A percentile compares a stretch with the other conserved stretches of the same genome.
phyloP scores from a whole-genome alignment of 805 yeast genomes.

The Diddensiella transvaalensis region DNA sequence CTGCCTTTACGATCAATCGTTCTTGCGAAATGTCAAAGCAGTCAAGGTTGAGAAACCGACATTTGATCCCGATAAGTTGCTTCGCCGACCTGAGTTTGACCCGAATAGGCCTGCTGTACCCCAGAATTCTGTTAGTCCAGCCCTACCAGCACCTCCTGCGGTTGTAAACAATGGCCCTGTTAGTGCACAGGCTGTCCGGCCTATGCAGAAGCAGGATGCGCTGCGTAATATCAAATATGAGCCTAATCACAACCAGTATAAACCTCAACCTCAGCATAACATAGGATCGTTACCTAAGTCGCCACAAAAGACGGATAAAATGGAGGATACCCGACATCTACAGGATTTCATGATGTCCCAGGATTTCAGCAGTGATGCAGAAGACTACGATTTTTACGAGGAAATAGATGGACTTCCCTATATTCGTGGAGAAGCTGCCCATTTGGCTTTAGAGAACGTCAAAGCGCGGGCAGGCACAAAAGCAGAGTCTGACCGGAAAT shows the following conservation, averaged over 20 bases:
- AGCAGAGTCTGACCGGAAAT: background rate
- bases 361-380: conserved; percentile 10
- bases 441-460: too few species aligned
- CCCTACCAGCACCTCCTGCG: background rate
- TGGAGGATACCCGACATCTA: background rate
- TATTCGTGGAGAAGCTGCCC: conserved; percentile 5
- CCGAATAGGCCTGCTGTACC: background rate
- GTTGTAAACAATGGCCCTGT: too few species aligned
- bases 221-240: too few species aligned
- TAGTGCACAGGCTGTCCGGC: background rate
- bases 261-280: too few species aligned
- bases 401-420: conserved; percentile 13
- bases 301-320: background rate
- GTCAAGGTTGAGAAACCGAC: conserved; percentile 15
- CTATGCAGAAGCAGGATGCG: background rate
- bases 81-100: conserved; percentile 18
- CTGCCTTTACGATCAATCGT: conserved; percentile 36
- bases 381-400: conserved; percentile 9
- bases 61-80: conserved; percentile 14
- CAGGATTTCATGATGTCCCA: background rate
- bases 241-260: background rate
- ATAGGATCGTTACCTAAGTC: background rate
- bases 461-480: conserved; percentile 4
- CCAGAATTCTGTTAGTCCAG: background rate
- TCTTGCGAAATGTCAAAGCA: conserved; percentile 24